Base-by-base conservation (phyloP, 768 basidiomycete genomes). In the Suillus discolor region DNA sequence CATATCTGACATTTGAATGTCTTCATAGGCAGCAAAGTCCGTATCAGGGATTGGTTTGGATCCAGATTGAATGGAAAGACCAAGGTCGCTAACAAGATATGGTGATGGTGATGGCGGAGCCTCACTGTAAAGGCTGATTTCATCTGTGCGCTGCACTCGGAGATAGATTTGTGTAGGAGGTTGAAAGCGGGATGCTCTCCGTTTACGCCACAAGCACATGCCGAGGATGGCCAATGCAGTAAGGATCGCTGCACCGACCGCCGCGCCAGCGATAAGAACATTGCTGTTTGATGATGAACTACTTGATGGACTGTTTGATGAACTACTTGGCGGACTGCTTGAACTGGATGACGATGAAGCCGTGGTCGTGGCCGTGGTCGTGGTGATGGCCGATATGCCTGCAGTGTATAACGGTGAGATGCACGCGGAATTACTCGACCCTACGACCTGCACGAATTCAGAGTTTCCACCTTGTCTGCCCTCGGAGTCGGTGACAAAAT, bases 391-490 rank as follows among this genome's bases (percentile, higher is more conserved):
- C n/a, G n/a, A n/a, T n/a, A n/a, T n/a, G n/a, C n/a, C n/a, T n/a
- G n/a, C n/a, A n/a, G n/a, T n/a, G n/a, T n/a, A n/a, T n/a, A n/a
- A n/a, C n/a, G n/a, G n/a, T n/a, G n/a, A n/a, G n/a, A 92, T 73
- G 69, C 91, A 92, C 20, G 80, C 79, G 25, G 65, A 70, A 62
- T 86, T 80, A 65, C 79, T 80, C 6, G 86, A 84, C 39, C 71
- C 71, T 11, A 79, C 80, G 16, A 91, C 86, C 8, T 67, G 72
- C 65, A 73, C 67, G n/a, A 85, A 65, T 65, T 85, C 81, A n/a
- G 88, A 87, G 63, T 80, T 80, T 16, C 90, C 90, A 59, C 90
- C 90, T 63, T 80, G 79, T 53, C 79, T 75, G 11, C 85, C 84
- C 57, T 67, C 63, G 11, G 83, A 73, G 68, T 89, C 87, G 1